These are phyloP conservation scores for Fusarium phyllophilum DNA, from an alignment of 2,329 filamentous ascomycete genomes.

Conservation along the genomic window DNA sequence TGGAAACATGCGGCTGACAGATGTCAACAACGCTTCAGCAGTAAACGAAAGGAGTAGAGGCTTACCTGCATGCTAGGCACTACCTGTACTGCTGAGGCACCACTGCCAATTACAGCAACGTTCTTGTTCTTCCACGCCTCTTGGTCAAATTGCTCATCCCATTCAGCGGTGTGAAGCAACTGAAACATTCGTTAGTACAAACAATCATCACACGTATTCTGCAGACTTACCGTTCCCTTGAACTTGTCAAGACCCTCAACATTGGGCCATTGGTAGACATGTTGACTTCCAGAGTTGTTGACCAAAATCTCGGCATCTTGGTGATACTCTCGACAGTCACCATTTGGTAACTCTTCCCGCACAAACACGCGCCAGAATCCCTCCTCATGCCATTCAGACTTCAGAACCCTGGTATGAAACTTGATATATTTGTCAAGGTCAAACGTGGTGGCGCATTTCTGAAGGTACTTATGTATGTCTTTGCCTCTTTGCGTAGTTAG, in stretches of 20 bases:
- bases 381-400: not conserved
- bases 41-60: accelerated
- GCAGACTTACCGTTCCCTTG: not conserved
- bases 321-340: not conserved
- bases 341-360: not conserved
- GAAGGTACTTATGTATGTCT: not conserved
- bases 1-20: not conserved
- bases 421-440: not conserved
- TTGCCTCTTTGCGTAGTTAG: not conserved
- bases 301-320: not conserved
- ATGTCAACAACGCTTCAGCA: accelerated
- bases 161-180: not conserved
- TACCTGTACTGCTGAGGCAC: not conserved
- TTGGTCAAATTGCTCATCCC: not conserved
- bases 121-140: not conserved
- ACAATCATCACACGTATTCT: accelerated
- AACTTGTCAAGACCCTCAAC: not conserved
- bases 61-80: not conserved
- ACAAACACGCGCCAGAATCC: not conserved
- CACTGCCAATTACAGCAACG: not conserved
- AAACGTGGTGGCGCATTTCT: not conserved
- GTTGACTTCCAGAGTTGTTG: not conserved
- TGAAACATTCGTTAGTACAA: not conserved
- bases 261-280: not conserved
- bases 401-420: not conserved